Evolutionary conservation across 106 monocot species (phyloP).

Genomic region (Dioscorea dumetorum): DNA sequence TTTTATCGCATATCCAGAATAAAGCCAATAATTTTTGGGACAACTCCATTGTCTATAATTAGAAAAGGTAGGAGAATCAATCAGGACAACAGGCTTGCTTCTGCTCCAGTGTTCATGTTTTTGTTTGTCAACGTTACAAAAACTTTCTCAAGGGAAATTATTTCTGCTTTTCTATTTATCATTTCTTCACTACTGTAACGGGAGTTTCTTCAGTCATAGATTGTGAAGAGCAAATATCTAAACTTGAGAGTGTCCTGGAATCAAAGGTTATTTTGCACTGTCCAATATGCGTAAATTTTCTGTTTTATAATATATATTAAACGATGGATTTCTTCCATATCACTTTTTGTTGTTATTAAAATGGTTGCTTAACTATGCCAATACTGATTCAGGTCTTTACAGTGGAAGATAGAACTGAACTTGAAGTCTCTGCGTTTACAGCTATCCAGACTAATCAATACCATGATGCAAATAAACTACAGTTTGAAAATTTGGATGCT

Average conservation of each 20-base stretch:
- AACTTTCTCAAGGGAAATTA: too few relatives aligned
- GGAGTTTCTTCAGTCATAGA: conserved; percentile 60
- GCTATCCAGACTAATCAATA: conserved; percentile 56
- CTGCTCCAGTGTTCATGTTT: neutral
- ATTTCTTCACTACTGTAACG: conserved; percentile 3
- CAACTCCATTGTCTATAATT: conserved; percentile 74
- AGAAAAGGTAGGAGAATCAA: conserved; percentile 50
- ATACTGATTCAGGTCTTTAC: conserved; percentile 42
- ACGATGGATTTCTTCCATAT: too few relatives aligned
- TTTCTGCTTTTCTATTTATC: too few relatives aligned
- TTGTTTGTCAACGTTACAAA: neutral
- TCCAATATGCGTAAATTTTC: neutral
- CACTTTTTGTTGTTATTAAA: neutral
- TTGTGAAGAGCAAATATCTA: conserved; percentile 63
- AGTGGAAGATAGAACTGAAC: conserved; percentile 60
- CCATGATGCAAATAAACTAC: conserved; percentile 36
- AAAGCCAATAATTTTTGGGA: conserved; percentile 73
- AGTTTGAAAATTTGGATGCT: conserved; percentile 35
- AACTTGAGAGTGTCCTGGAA: conserved; percentile 73
- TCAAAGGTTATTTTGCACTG: conserved; percentile 42
- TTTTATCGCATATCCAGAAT: conserved; percentile 55
- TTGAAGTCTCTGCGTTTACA: conserved; percentile 40
- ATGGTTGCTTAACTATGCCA: neutral
- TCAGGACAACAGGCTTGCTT: neutral
- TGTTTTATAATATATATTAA: neutral